Conservation (phyloP, 805 yeast genomes). For the Henningerozyma blattae region DNA sequence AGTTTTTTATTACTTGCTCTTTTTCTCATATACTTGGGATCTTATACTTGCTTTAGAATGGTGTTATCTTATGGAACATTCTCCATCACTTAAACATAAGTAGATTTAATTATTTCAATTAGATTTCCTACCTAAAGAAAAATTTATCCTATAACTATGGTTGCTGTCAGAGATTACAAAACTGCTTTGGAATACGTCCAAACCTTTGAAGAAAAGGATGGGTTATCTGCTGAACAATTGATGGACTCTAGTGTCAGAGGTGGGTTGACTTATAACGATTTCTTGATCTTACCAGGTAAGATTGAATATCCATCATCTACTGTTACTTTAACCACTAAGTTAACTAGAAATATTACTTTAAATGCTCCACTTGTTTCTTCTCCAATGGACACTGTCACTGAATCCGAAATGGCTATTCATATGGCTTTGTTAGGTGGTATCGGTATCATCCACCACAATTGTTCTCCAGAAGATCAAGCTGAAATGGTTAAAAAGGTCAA, state of each 20-base stretch:
- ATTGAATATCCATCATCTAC: conserved; percentile 72
- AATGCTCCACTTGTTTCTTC: conserved; percentile 94
- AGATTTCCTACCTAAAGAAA: no score
- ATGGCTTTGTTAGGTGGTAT: conserved; percentile 98
- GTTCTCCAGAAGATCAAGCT: conserved; percentile 94
- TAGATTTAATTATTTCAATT: no score
- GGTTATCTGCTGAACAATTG: conserved; percentile 68
- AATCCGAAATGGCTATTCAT: conserved; percentile 92
- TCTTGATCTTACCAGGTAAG: conserved; percentile 90
- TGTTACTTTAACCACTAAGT: conserved; percentile 71
- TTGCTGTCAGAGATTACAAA: conserved; percentile 34
- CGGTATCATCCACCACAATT: conserved; percentile 97
- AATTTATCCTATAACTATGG: no score
- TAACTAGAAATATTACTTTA: conserved; percentile 84
- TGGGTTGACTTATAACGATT: conserved; percentile 95
- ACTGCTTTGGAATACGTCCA: conserved; percentile 60
- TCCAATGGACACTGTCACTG: conserved; percentile 99
- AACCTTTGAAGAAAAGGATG: conserved; percentile 64
- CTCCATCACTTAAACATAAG: no score
- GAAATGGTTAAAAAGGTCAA: conserved; percentile 96
- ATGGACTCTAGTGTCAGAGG: conserved; percentile 88
- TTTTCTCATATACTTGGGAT: no score
- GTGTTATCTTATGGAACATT: no score
- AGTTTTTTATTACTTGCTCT: no score
- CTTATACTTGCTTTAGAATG: no score